These are phyloP conservation scores for Biscogniauxia mediterranea DNA, from an alignment of 2,329 filamentous ascomycete genomes.

Conservation along the genomic window DNA sequence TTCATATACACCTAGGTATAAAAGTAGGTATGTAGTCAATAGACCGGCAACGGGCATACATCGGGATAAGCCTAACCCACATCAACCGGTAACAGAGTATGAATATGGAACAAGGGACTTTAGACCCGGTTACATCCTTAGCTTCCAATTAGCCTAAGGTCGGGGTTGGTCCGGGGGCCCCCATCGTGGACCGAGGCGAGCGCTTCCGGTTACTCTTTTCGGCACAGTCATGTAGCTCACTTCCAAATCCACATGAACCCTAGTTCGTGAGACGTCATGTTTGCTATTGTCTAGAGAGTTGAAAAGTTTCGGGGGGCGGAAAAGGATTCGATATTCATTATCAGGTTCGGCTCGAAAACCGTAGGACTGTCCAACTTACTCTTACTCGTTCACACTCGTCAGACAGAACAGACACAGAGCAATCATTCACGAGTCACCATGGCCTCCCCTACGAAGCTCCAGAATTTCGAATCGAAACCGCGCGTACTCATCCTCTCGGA, in stretches of 20 bases:
- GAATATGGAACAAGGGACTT: not conserved
- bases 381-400: not conserved
- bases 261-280: not conserved
- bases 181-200: not conserved
- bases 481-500: constrained; percentile 36
- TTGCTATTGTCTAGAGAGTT: not conserved
- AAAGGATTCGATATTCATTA: not conserved
- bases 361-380: not conserved
- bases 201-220: not conserved
- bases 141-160: not conserved
- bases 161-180: not conserved
- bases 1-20: too few species aligned
- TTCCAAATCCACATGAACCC: not conserved
- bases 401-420: not conserved
- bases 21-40: too few species aligned
- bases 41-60: not conserved
- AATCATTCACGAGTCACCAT: not conserved
- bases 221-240: not conserved
- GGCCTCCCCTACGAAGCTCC: not conserved
- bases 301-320: not conserved
- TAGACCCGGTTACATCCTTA: not conserved
- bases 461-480: constrained; percentile 10
- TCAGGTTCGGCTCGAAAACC: not conserved
- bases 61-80: not conserved
- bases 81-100: not conserved